phyloP scores from a whole-genome alignment of 306 rosid genomes.

The Trifolium fragiferum region DNA sequence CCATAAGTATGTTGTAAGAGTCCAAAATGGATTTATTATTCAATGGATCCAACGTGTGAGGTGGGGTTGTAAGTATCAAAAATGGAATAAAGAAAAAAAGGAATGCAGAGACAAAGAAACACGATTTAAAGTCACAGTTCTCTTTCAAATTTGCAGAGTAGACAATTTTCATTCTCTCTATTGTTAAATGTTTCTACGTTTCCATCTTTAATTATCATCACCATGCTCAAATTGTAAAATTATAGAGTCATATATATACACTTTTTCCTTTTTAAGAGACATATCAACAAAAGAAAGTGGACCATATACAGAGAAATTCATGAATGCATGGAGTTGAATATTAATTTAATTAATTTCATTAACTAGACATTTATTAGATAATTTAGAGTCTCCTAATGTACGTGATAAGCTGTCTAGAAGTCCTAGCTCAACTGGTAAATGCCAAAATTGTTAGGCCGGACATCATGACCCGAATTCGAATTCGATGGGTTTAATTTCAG shows the following conservation, averaged over 20 bases:
- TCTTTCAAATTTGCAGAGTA: conserved; percentile 51
- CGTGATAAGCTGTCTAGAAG: too few relatives aligned
- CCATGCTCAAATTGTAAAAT: conserved; percentile 17
- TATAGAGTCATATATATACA: conserved; percentile 16
- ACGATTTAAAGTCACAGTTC: conserved; percentile 48
- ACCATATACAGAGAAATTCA: conserved; percentile 29
- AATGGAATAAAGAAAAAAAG: conserved; percentile 43
- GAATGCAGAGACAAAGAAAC: conserved; percentile 56
- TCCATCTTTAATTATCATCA: conserved; percentile 36
- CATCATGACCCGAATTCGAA: too few relatives aligned
- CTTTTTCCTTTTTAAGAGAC: conserved; percentile 37
- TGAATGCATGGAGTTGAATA: conserved; percentile 12
- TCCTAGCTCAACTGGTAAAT: too few relatives aligned
- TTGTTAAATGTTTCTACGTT: conserved; percentile 41
- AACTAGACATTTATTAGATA: neutral
- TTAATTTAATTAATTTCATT: conserved; percentile 4
- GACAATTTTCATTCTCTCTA: conserved; percentile 45
- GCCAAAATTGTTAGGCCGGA: too few relatives aligned
- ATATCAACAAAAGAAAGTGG: conserved; percentile 14
- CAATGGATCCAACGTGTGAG: conserved; percentile 39
- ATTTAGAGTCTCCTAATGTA: neutral
- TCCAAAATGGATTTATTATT: conserved; percentile 33
- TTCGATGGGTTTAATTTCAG: too few relatives aligned
- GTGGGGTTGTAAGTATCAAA: conserved; percentile 41
- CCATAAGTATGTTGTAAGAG: conserved; percentile 36